A percentile compares a stretch with the other conserved stretches of the same genome.
Evolutionary conservation across 169 alveolate genomes (phyloP).

Genomic region (Pseudocohnilembus persalinus): DNA sequence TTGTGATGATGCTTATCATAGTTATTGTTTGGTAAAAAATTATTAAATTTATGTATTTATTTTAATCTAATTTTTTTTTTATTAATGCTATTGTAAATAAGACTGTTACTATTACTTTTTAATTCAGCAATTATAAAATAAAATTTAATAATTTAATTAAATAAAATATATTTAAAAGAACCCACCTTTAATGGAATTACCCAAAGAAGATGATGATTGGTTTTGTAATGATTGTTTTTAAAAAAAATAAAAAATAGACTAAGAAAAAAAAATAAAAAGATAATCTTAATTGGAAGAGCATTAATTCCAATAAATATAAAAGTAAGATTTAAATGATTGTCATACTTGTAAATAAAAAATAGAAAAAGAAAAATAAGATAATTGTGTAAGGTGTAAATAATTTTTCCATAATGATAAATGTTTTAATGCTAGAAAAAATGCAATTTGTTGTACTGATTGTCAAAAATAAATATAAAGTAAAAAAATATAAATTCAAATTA

Average conservation of each 20-base stretch:
- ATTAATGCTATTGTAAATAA: background rate
- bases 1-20: conserved; percentile 41
- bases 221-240: background rate
- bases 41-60: too few relatives aligned
- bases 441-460: conserved; percentile 13
- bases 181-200: conserved; percentile 19
- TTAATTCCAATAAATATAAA: conserved; percentile 4
- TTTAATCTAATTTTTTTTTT: too few relatives aligned
- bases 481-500: background rate
- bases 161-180: conserved; percentile 16
- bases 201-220: conserved; percentile 22
- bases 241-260: conserved; percentile 11
- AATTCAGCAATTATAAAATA: too few relatives aligned
- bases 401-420: conserved; percentile 16
- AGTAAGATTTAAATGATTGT: background rate
- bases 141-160: conserved; percentile 14
- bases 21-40: conserved; percentile 18
- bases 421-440: conserved; percentile 6
- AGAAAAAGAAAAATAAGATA: conserved; percentile 14
- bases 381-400: conserved; percentile 14
- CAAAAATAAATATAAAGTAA: conserved; percentile 5
- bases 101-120: too few relatives aligned
- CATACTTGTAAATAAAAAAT: background rate
- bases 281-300: background rate
- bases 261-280: background rate